These are phyloP conservation scores for Puya raimondii DNA, from an alignment of 176 grass and related monocot species.

Conservation along the genomic window DNA sequence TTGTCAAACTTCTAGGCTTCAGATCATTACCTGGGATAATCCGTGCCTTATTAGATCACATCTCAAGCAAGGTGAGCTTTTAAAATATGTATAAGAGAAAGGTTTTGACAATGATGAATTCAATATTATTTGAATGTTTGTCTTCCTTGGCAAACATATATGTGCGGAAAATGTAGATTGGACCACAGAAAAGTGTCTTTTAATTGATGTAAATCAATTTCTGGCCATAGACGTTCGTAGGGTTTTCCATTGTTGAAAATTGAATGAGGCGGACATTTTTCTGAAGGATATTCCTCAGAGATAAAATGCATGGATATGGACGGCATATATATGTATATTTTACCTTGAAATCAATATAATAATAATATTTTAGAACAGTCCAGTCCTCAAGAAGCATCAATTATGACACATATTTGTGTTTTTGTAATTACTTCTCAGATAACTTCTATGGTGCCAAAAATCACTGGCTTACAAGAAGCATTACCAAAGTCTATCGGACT, in stretches of 20 bases:
- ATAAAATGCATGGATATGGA: no score
- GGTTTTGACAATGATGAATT: background rate
- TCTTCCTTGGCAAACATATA: background rate
- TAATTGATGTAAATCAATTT: no score
- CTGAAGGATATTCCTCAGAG: no score
- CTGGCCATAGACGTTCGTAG: no score
- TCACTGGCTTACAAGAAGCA: slow-evolving; percentile 81
- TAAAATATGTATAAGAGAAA: background rate
- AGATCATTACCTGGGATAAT: slow-evolving; percentile 96
- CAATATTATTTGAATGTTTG: background rate
- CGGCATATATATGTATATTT: no score
- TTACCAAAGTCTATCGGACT: slow-evolving; percentile 85
- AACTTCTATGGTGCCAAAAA: slow-evolving; percentile 76
- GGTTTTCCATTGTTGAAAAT: no score
- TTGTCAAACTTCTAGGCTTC: slow-evolving; percentile 86
- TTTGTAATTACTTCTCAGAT: slow-evolving; percentile 49
- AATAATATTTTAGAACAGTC: no score
- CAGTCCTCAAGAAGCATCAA: no score
- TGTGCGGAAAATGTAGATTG: no score
- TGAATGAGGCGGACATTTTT: no score
- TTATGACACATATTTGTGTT: slow-evolving; percentile 6
- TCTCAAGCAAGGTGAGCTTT: slow-evolving; percentile 83
- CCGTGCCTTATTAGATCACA: slow-evolving; percentile 89
- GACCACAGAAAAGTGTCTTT: no score
- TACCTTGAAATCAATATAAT: no score